Conservation (phyloP, 1,284 basidiomycete genomes). For the Sanghuangporus baumii region DNA sequence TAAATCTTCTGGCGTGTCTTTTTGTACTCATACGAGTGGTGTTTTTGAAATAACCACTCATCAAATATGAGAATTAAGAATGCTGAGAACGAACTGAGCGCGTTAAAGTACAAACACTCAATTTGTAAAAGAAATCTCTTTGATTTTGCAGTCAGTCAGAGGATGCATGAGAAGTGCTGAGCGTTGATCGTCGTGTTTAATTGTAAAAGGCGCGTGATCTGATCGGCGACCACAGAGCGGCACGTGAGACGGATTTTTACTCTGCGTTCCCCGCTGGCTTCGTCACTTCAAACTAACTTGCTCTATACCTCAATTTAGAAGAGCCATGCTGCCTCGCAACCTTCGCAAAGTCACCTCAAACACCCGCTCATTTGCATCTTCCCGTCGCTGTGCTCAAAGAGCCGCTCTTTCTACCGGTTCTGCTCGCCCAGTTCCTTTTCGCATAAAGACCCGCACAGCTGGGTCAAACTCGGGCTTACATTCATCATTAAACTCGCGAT, state of each 20-base stretch:
- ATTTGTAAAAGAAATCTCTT: too few species aligned
- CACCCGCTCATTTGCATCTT: neutral
- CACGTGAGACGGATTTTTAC: neutral
- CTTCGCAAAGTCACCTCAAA: conserved; percentile 4
- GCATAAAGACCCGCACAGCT: neutral
- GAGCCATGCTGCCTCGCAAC: conserved; percentile 14
- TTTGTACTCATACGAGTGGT: too few species aligned
- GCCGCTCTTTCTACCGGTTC: neutral
- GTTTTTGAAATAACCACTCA: too few species aligned
- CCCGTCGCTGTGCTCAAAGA: neutral
- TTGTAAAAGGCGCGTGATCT: too few species aligned
- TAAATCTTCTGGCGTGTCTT: too few species aligned
- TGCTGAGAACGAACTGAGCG: too few species aligned
- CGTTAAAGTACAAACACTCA: too few species aligned
- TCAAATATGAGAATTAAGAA: too few species aligned
- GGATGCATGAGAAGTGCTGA: too few species aligned
- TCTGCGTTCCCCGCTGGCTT: neutral
- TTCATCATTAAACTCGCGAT: neutral
- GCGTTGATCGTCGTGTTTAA: too few species aligned
- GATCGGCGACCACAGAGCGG: too few species aligned
- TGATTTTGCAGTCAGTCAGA: too few species aligned
- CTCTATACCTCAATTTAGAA: neutral
- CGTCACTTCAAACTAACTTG: neutral
- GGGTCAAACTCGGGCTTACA: neutral
- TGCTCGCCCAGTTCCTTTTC: neutral